Conservation (phyloP, 176 grass and related monocot genomes). For the Cymbopogon citratus region DNA sequence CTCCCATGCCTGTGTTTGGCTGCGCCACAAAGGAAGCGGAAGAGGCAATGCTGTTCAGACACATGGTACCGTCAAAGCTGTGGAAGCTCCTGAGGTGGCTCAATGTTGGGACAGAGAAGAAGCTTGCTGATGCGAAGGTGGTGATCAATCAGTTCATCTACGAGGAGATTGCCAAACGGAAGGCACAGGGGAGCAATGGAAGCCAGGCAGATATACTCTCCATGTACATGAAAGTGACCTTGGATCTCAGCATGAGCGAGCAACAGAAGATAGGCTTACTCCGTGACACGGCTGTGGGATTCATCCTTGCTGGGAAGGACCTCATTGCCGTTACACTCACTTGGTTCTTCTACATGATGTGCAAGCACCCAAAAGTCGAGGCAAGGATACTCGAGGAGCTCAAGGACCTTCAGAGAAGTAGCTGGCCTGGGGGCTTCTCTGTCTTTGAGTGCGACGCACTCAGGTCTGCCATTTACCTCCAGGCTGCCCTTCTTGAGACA, state of each 20-base stretch:
- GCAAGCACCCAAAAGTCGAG: constrained; percentile 45
- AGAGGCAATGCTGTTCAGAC: constrained; percentile 55
- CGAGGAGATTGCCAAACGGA: constrained; percentile 35
- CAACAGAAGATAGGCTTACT: constrained; percentile 35
- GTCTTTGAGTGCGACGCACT: constrained; percentile 38
- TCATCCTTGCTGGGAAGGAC: constrained; percentile 57
- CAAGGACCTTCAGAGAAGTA: constrained; percentile 16
- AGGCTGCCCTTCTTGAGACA: constrained; percentile 50
- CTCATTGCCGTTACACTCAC: constrained; percentile 43
- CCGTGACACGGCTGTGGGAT: constrained; percentile 37
- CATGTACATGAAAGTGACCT: constrained; percentile 36
- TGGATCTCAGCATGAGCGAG: constrained; percentile 9
- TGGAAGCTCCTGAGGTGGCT: constrained; percentile 62
- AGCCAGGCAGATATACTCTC: constrained; percentile 37
- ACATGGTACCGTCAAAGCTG: constrained; percentile 31
- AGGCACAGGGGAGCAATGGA: constrained; percentile 3
- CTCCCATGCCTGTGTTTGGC: constrained; percentile 36
- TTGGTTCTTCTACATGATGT: constrained; percentile 62
- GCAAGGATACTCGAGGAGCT: constrained; percentile 44
- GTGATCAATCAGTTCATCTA: constrained; percentile 46
- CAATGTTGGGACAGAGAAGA: constrained; percentile 53
- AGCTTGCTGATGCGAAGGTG: constrained; percentile 41
- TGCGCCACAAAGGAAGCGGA: constrained; percentile 47
- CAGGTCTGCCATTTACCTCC: constrained; percentile 44
- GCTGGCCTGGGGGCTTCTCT: constrained; percentile 16